phyloP scores from a whole-genome alignment of 208 protist species.

The Trypanosoma theileri region DNA sequence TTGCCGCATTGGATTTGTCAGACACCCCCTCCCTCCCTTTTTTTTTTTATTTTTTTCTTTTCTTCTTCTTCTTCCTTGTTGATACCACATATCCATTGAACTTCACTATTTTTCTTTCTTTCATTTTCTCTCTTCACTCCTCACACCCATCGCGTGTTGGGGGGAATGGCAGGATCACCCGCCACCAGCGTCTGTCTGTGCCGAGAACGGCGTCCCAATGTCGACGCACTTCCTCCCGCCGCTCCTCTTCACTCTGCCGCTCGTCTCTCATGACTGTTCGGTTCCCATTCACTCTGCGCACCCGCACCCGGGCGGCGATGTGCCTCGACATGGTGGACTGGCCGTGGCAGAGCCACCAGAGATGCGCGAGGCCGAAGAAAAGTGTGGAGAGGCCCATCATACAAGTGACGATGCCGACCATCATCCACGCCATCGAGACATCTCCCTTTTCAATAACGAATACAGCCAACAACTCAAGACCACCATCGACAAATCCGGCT shows the following conservation, averaged over 20 bases:
- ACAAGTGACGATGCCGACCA: slow-evolving; percentile 29
- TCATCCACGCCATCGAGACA: slow-evolving; percentile 32
- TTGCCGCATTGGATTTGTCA: too few species aligned
- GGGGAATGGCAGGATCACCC: slow-evolving; percentile 44
- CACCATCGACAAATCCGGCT: slow-evolving; percentile 22
- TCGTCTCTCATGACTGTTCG: too few species aligned
- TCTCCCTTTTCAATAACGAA: slow-evolving; percentile 41
- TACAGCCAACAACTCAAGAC: slow-evolving; percentile 37
- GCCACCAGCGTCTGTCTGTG: slow-evolving; percentile 26
- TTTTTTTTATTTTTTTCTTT: too few species aligned
- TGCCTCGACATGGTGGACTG: slow-evolving; percentile 54
- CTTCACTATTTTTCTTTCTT: too few species aligned
- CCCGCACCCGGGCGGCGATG: slow-evolving; percentile 5
- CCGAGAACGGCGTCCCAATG: slow-evolving; percentile 24
- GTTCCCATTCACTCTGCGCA: too few species aligned
- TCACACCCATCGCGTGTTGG: slow-evolving; percentile 1
- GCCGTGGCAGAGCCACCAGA: slow-evolving; percentile 32
- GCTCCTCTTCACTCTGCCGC: slow-evolving; percentile 12
- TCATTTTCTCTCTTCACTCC: neutral
- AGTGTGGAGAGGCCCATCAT: slow-evolving; percentile 26
- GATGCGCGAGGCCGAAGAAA: slow-evolving; percentile 42
- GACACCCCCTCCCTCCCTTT: neutral
- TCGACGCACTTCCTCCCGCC: slow-evolving; percentile 17
- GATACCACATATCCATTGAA: too few species aligned
- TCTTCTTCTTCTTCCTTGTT: too few species aligned